Conservation (phyloP, 805 yeast species). For the Cyberlindnera bimundalis region DNA sequence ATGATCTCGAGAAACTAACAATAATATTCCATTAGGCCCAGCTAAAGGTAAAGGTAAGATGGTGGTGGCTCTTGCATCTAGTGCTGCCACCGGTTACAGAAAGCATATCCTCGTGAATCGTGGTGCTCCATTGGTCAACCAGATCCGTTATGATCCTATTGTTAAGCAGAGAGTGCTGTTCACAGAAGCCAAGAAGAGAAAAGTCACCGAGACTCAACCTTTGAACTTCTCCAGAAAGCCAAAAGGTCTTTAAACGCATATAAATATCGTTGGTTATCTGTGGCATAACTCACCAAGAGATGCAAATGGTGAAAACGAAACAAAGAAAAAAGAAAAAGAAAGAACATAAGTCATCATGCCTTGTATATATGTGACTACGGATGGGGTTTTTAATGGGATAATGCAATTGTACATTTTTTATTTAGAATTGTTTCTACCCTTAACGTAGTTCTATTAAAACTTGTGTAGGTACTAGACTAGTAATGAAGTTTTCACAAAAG, state of each 20-base stretch:
- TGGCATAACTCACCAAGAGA: no score
- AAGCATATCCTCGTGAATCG: constrained; percentile 80
- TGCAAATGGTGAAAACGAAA: no score
- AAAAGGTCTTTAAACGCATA: constrained; percentile 22
- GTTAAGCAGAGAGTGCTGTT: constrained; percentile 91
- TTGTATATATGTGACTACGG: constrained; percentile 4
- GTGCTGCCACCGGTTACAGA: constrained; percentile 87
- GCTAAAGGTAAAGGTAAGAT: constrained; percentile 71
- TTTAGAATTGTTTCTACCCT: neutral
- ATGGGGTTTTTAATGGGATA: constrained; percentile 4
- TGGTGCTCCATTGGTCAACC: constrained; percentile 72
- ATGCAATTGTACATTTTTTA: constrained; percentile 8
- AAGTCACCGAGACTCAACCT: constrained; percentile 45
- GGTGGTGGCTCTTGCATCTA: constrained; percentile 78
- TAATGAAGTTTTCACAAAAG: no score
- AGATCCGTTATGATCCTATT: constrained; percentile 82
- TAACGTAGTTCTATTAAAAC: no score
- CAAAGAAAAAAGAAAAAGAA: neutral
- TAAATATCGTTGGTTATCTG: no score
- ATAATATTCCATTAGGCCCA: constrained; percentile 27
- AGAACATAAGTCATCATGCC: neutral
- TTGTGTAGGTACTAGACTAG: no score
- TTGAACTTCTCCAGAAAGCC: constrained; percentile 44
- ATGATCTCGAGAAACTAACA: neutral
- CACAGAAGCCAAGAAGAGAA: constrained; percentile 84